A percentile compares a stretch with the other conserved stretches of the same genome.
Evolutionary conservation across 2,329 filamentous ascomycete genomes (phyloP).

Genomic region (Pseudogymnoascus sp.): DNA sequence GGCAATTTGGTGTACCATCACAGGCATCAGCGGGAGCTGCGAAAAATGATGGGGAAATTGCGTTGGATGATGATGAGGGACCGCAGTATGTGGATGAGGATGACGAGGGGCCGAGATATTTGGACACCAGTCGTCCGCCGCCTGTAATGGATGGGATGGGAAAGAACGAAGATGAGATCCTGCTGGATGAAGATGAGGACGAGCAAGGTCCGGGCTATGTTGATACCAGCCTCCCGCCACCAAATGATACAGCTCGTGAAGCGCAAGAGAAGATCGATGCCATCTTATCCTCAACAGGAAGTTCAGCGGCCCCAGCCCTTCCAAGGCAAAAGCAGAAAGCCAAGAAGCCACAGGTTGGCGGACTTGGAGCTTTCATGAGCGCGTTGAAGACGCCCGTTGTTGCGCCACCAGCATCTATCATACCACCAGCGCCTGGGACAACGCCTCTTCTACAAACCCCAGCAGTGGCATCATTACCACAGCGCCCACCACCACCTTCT

Average conservation of each 20-base stretch:
- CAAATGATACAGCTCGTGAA: conserved; percentile 14
- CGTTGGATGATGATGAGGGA: conserved; percentile 17
- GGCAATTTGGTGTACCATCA: conserved; percentile 17
- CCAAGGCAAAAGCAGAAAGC: background rate
- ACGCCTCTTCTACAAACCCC: background rate
- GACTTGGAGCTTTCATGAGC: background rate
- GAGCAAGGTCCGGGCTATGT: conserved; percentile 10
- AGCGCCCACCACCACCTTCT: background rate
- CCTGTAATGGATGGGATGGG: conserved; percentile 17
- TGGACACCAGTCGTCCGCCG: conserved; percentile 21
- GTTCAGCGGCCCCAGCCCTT: background rate
- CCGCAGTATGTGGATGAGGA: conserved; percentile 8
- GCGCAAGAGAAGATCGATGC: conserved; percentile 23
- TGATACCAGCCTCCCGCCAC: conserved; percentile 8
- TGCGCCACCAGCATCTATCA: background rate
- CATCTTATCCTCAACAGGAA: conserved; percentile 14
- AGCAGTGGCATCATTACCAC: background rate
- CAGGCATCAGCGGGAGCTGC: background rate
- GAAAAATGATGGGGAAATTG: conserved; percentile 20
- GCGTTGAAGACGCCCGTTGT: background rate
- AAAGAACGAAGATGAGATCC: conserved; percentile 38
- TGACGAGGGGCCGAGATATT: conserved; percentile 15
- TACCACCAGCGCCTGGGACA: conserved; percentile 3
- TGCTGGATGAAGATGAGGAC: conserved; percentile 32
- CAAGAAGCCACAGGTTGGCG: background rate